phyloP scores from a whole-genome alignment of 352 stramenopile genomes.

The Aphanomyces cochlioides region DNA sequence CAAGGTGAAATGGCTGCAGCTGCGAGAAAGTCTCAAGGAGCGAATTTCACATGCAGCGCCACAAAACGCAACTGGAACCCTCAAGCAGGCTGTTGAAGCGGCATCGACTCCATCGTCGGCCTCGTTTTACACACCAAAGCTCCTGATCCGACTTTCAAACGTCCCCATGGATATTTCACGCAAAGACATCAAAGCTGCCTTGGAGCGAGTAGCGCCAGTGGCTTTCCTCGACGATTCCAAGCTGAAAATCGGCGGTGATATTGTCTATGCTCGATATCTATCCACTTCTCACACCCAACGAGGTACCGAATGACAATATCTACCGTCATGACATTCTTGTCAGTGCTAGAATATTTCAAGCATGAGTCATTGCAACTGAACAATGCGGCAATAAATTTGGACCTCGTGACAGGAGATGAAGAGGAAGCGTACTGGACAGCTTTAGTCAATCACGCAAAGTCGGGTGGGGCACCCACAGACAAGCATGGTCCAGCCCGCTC shows the following conservation, averaged over 20 bases:
- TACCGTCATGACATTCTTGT: not conserved
- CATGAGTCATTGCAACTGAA: constrained; percentile 7
- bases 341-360: constrained; percentile 19
- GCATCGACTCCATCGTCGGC: not conserved
- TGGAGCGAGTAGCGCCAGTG: constrained; percentile 20
- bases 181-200: constrained; percentile 22
- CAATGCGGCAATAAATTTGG: not conserved
- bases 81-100: constrained; percentile 18
- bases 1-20: constrained; percentile 53
- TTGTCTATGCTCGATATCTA: constrained; percentile 14
- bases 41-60: constrained; percentile 31
- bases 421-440: constrained; percentile 24
- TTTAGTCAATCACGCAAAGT: constrained; percentile 8
- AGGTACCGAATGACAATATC: not conserved
- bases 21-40: constrained; percentile 63
- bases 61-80: constrained; percentile 4
- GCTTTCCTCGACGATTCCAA: constrained; percentile 29
- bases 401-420: not conserved
- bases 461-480: not conserved
- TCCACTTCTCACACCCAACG: constrained; percentile 20
- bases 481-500: not conserved
- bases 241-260: constrained; percentile 10
- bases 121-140: constrained; percentile 21
- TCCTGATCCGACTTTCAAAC: constrained; percentile 17
- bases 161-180: constrained; percentile 5